Evolutionary conservation across 768 basidiomycete species (phyloP).

Genomic region (Rubroboletus satanas): DNA sequence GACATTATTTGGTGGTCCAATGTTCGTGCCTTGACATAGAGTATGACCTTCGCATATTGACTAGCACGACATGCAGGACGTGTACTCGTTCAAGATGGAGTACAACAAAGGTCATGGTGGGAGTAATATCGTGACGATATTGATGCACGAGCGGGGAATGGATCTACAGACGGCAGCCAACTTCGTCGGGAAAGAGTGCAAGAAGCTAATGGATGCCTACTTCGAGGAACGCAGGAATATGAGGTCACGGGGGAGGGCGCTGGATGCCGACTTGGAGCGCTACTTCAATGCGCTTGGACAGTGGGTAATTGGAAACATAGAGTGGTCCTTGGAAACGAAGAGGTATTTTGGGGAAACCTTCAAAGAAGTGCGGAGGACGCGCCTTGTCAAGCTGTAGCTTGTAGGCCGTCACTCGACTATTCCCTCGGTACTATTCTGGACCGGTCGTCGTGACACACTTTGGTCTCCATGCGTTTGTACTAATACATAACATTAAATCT

Average conservation of each 20-base stretch:
- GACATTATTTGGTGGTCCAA: conserved; percentile 73
- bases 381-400: conserved; percentile 27
- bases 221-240: conserved; percentile 42
- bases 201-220: conserved; percentile 49
- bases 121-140: conserved; percentile 67
- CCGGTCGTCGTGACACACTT: not conserved
- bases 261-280: conserved; percentile 48
- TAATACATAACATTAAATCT: conserved; percentile 11
- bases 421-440: not conserved
- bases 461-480: conserved; percentile 6
- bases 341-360: conserved; percentile 62
- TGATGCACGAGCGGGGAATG: conserved; percentile 53
- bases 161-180: conserved; percentile 59
- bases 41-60: not conserved
- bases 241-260: conserved; percentile 44
- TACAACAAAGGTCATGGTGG: conserved; percentile 59
- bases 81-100: conserved; percentile 74
- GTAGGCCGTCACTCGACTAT: not conserved
- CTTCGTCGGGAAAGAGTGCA: conserved; percentile 49
- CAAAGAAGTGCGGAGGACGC: conserved; percentile 47
- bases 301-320: conserved; percentile 62
- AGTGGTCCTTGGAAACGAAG: conserved; percentile 68
- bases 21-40: conserved; percentile 37
- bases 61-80: conserved; percentile 40
- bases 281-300: conserved; percentile 55